These are phyloP conservation scores for Botrytis pseudocinerea DNA, from an alignment of 2,329 filamentous ascomycete genomes.

Conservation along the genomic window DNA sequence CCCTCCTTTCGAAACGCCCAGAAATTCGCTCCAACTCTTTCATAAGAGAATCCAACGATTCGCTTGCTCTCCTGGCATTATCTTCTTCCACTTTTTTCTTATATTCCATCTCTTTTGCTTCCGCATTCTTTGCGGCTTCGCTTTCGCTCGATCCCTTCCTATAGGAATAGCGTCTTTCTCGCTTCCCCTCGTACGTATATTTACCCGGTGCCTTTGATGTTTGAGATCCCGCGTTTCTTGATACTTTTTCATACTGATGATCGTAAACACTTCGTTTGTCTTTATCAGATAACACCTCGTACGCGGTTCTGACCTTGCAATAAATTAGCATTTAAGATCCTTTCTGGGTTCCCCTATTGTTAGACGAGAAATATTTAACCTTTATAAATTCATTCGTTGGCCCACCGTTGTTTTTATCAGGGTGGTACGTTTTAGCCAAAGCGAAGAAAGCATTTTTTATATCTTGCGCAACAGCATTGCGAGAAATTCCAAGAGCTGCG, in stretches of 20 bases:
- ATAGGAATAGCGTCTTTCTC: conserved; percentile 3
- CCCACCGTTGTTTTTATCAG: conserved; percentile 18
- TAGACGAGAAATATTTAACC: conserved; percentile 8
- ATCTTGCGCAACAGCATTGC: conserved; percentile 1
- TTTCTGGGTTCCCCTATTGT: neutral
- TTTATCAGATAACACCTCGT: conserved; percentile 7
- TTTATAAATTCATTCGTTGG: conserved; percentile 5
- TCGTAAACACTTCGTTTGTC: conserved; percentile 3
- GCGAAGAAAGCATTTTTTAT: conserved; percentile 19
- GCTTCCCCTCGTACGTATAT: neutral
- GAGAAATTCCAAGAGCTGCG: neutral
- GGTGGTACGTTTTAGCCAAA: conserved; percentile 15
- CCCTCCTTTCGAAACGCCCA: conserved; percentile 1
- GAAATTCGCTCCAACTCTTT: conserved; percentile 15
- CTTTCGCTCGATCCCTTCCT: neutral
- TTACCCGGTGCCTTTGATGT: neutral
- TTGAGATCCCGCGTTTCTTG: neutral
- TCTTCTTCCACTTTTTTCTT: neutral
- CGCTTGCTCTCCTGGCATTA: conserved; percentile 1
- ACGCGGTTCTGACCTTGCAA: conserved; percentile 4
- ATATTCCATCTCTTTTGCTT: neutral
- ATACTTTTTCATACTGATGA: neutral
- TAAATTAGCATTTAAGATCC: neutral
- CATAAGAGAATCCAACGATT: conserved; percentile 9
- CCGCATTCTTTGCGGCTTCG: neutral